Evolutionary conservation across 2,329 filamentous ascomycete genomes (phyloP), one percentile per base, ranked within the genome.

Genomic region (Verticillium tricorpus): DNA sequence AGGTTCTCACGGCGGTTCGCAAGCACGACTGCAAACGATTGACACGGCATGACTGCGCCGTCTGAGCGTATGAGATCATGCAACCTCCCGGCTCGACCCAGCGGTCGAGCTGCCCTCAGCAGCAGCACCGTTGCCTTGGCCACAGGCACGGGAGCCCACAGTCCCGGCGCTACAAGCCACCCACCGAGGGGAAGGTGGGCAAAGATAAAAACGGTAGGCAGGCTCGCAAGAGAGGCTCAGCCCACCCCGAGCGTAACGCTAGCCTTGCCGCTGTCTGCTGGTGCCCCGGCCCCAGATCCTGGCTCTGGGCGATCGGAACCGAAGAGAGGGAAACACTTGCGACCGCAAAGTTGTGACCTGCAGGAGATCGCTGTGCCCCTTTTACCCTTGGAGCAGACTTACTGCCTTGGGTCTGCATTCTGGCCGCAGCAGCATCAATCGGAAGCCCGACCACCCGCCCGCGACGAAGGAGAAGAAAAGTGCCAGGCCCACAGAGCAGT

Each of bases 31-130:
- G 45, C 19, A 25, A 52, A 25, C 17, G 15, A 40, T 3, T 15
- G 3, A 25, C 55, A 14, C 32, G 34, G 55, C 55, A 37, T 1
- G 45, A 11, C 19, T 25, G 9, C 45, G 19, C 45, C 19, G 45
- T 52, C n/a, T 52, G 45, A 25, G 45, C n/a, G 45, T 52, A n/a
- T 52, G 45, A 58, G 57, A 58, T 58, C 57, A 58, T 58, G 57
- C 57, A 58, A 58, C 37, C 14, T 58, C 37, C 57, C 57, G 32
- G 17, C n/a, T 57, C 55, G n/a, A 22, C 19, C 45, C n/a, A 52
- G 45, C 39, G 4, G 37, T 40, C 37, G 15, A 17, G 12, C 12
- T 52, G n/a, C n/a, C 45, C 45, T 7, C 19, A 25, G 8, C 11
- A 52, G 45, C 45, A 52, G 9, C 45, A 19, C 9, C 8, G 9